These are phyloP conservation scores for Mytilinidion resinicola DNA, from an alignment of 495 filamentous ascomycete genomes.

Conservation along the genomic window DNA sequence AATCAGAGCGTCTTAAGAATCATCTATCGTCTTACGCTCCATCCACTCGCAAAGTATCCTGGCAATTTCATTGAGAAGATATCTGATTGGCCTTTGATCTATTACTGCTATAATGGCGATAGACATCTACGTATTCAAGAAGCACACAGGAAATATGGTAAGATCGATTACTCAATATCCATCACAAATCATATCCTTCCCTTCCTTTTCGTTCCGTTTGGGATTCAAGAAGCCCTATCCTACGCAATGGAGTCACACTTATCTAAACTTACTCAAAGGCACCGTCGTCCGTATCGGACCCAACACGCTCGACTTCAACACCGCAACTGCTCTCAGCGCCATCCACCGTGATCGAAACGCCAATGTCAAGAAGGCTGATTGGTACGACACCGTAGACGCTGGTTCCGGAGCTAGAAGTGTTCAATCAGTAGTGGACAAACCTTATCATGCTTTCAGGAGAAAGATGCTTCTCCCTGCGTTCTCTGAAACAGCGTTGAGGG, in stretches of 20 bases:
- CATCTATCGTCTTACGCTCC: constrained; percentile 12
- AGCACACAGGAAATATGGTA: constrained; percentile 23
- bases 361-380: constrained; percentile 22
- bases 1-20: background rate
- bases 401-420: constrained; percentile 2
- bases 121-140: background rate
- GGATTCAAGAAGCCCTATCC: too few relatives aligned
- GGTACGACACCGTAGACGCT: constrained; percentile 22
- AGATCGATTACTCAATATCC: background rate
- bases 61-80: constrained; percentile 4
- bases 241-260: too few relatives aligned
- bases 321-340: constrained; percentile 6
- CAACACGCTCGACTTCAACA: constrained; percentile 20
- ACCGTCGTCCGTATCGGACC: constrained; percentile 20
- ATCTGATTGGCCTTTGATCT: constrained; percentile 8
- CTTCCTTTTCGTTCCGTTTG: too few relatives aligned
- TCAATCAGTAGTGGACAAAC: constrained; percentile 5
- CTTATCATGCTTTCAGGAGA: constrained; percentile 8
- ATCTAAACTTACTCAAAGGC: background rate
- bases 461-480: constrained; percentile 16
- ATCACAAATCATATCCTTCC: too few relatives aligned
- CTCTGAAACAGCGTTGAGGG: constrained; percentile 15
- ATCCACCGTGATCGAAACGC: constrained; percentile 28
- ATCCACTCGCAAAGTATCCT: constrained; percentile 9
- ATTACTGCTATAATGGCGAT: constrained; percentile 1